Evolutionary conservation across 192 early-diverging fungal genomes (phyloP), one percentile per base, ranked within the genome.

Genomic region (Umbelopsis vinacea): DNA sequence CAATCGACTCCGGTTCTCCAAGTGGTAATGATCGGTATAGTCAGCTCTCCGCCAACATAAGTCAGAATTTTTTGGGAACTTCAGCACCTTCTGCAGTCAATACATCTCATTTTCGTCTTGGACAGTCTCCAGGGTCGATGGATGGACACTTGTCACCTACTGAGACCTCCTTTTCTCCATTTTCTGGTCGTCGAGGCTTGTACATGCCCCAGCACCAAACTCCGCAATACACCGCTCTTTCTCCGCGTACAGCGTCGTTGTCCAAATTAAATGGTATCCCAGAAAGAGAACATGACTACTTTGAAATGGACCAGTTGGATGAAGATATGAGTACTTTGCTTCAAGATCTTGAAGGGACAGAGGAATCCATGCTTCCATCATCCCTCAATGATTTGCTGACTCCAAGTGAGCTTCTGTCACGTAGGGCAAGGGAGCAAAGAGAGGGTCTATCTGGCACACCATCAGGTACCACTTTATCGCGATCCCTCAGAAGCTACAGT

Each of bases 351-450:
- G 57, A 29, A 63, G 26, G 33, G 23, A 63, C 57, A 4, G 57
- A 63, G 19, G 80, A 85, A 22, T 79, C 73, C 6, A 74, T 82
- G 70, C 45, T 87, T 10, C 86, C 86, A 0, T 81, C 86, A 6
- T 87, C 86, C 4, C 67, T 87, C 6, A 88, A 86, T 54, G 86
- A 88, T 57, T 68, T 88, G 2, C 74, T 88, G 68, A 88, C 86
- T 15, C 80, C 82, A 5, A 76, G 60, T n/a, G 86, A 85, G 74
- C 75, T 76, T 15, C 70, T 68, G 6, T 46, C 48, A 46, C 70
- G 75, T 33, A 70, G 66, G 23, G 12, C 50, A 24, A 52, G 70
- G 24, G 54, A 76, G n/a, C 70, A 76, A 67, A 46, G 33, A 29
- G 37, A 38, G 33, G 48, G 43, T 8, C 50, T 50, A 9, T 68